Conservation (phyloP, 1,139 yeast species). For the Candida sp. region DNA sequence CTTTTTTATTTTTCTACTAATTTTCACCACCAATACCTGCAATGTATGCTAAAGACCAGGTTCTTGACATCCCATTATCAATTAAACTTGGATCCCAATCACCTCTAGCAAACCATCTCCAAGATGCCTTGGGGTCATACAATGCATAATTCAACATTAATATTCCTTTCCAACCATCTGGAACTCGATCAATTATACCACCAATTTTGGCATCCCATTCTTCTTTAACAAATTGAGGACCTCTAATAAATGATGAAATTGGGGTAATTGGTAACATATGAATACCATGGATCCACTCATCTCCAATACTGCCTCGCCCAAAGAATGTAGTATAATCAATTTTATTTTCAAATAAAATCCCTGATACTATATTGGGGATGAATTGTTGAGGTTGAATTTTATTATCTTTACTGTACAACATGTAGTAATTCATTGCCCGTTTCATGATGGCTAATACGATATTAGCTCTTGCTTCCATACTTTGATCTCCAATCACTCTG, state of each 20-base stretch:
- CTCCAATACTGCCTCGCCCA: slow-evolving; percentile 40
- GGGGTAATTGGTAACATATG: slow-evolving; percentile 49
- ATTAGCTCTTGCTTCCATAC: slow-evolving; percentile 37
- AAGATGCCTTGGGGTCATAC: slow-evolving; percentile 31
- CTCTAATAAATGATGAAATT: slow-evolving; percentile 35
- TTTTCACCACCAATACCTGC: slow-evolving; percentile 33
- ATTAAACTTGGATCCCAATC: slow-evolving; percentile 36
- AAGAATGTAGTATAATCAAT: slow-evolving; percentile 44
- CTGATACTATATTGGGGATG: slow-evolving; percentile 41
- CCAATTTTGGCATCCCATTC: slow-evolving; percentile 41
- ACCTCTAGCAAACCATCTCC: slow-evolving; percentile 37
- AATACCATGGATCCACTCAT: slow-evolving; percentile 48
- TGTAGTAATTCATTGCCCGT: slow-evolving; percentile 41
- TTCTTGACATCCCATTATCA: slow-evolving; percentile 44
- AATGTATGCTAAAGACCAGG: slow-evolving; percentile 43
- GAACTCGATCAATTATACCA: slow-evolving; percentile 29
- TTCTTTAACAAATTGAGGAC: slow-evolving; percentile 32
- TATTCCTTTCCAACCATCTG: slow-evolving; percentile 47
- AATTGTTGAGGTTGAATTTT: slow-evolving; percentile 34
- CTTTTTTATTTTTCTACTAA: background rate
- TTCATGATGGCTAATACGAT: slow-evolving; percentile 42
- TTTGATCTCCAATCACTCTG: slow-evolving; percentile 25
- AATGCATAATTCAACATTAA: slow-evolving; percentile 38
- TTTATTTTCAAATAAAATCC: slow-evolving; percentile 45
- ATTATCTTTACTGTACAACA: slow-evolving; percentile 39